A percentile compares a stretch with the other conserved stretches of the same genome.
phyloP scores from a whole-genome alignment of 1,139 yeast genomes.

The Scheffersomyces segobiensis region DNA sequence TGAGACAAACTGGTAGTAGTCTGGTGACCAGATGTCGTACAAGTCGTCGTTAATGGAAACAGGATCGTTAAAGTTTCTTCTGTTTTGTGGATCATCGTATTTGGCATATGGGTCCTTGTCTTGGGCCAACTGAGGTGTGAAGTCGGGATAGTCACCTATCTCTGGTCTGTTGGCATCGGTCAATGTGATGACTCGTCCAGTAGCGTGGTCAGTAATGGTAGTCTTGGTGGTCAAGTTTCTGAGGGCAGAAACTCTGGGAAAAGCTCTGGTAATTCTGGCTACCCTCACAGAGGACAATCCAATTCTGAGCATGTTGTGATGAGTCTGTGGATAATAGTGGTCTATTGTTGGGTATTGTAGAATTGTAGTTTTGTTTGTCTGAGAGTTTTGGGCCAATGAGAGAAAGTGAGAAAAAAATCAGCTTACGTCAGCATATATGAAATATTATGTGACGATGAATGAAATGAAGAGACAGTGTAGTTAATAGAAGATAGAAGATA shows the following conservation, averaged over 20 bases:
- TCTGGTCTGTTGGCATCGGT: conserved; percentile 48
- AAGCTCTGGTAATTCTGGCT: conserved; percentile 16
- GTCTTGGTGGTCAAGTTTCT: conserved; percentile 37
- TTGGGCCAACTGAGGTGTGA: conserved; percentile 53
- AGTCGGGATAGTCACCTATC: conserved; percentile 46
- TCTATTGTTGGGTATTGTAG: neutral
- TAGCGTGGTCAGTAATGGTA: conserved; percentile 43
- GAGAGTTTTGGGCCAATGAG: neutral
- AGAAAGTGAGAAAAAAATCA: conserved; percentile 13
- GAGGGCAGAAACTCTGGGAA: conserved; percentile 11
- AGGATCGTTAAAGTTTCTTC: conserved; percentile 78
- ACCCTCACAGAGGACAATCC: conserved; percentile 11
- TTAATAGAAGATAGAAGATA: neutral
- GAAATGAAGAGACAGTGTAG: neutral
- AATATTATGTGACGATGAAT: neutral
- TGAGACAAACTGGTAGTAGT: conserved; percentile 60
- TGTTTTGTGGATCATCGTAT: conserved; percentile 80
- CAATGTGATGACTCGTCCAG: conserved; percentile 42
- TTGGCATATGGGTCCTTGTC: conserved; percentile 67
- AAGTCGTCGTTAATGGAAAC: conserved; percentile 70
- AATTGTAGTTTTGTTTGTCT: neutral
- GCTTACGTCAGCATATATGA: conserved; percentile 1
- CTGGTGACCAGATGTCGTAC: conserved; percentile 88
- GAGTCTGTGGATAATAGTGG: neutral
- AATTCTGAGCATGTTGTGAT: neutral